Base-by-base conservation (phyloP, 768 basidiomycete species). In the Xanthoconium purpureum region DNA sequence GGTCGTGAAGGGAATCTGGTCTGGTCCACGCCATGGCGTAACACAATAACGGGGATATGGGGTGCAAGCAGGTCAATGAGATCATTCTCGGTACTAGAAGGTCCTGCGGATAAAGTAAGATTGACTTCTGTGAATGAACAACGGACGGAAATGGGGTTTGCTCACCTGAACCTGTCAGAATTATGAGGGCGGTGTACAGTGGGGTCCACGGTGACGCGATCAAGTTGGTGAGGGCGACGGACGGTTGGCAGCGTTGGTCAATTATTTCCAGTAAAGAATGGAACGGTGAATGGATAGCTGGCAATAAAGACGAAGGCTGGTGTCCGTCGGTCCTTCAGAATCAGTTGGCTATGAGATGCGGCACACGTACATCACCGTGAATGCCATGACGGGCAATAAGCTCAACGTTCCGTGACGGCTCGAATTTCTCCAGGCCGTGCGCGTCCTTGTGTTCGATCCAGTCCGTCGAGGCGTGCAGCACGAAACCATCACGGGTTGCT, bases 371-470 rank as follows among this genome's bases (percentile, higher is more conserved):
- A 67, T 82, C 73, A 40, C 72, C 63, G 28, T 73, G 68, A 49
- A 71, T 65, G 47, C 78, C 75, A 59, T 79, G 82, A 11, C 75
- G 11, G 50, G 80, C 79, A 39, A 82, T 62, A 37, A 89, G 77
- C 63, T 89, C 84, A 9, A 89, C 73, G 62, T 89, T 89, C 59
- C 80, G 74, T 13, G 79, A 75, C 9, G 86, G 81, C 62, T 88
- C 87, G 39, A 80, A 82, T 55, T 79, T 82, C 66, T 89, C 86
- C 5, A 85, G 73, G 2, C 85, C 86, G 61, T 87, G 83, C 1
- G 75, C 77, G 65, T 87, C 84, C 24, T 74, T 76, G 62, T 84
- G 84, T 63, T 88, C 86, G 15, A 84, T 69, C 88, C 88, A 89
- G 63, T 86, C 82, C 8, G 88, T 89, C 2, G 86, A 88, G 7